Percentiles rank a stretch among this genome's conserved stretches.
These are phyloP conservation scores for Hanseniaspora hatyaiensis DNA, from an alignment of 805 yeast genomes.

Conservation along the genomic window DNA sequence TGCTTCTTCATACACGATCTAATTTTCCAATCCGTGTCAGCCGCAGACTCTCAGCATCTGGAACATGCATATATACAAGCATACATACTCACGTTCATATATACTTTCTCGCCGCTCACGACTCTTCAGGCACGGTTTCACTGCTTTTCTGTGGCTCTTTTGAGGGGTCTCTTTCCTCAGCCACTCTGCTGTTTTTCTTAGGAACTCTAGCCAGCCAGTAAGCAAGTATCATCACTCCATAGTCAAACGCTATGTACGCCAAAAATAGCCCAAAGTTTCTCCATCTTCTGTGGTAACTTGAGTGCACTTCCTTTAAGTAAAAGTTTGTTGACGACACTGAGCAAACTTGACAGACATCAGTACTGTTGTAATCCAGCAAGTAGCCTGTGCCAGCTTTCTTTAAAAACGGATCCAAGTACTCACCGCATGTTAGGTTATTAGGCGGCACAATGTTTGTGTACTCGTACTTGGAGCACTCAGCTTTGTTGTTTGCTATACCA, in stretches of 20 bases:
- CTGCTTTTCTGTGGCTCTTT: too few species aligned
- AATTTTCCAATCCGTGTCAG: neutral
- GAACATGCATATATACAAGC: too few species aligned
- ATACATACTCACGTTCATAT: too few species aligned
- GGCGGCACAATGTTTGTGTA: conserved; percentile 22
- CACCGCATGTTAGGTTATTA: conserved; percentile 22
- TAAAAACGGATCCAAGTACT: conserved; percentile 21
- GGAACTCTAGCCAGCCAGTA: conserved; percentile 61
- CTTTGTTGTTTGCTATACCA: conserved; percentile 37
- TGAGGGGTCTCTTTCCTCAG: neutral
- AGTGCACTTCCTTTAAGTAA: conserved; percentile 33
- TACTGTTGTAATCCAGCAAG: conserved; percentile 27
- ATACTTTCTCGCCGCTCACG: too few species aligned
- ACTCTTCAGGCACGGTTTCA: too few species aligned
- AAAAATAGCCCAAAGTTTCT: conserved; percentile 48
- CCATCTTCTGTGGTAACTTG: conserved; percentile 36
- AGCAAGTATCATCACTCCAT: conserved; percentile 31
- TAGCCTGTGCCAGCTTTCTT: conserved; percentile 21
- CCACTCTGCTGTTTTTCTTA: conserved; percentile 24
- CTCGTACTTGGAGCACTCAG: conserved; percentile 32
- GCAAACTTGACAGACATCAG: conserved; percentile 47
- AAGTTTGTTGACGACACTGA: conserved; percentile 41
- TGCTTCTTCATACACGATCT: neutral
- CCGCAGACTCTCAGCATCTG: too few species aligned
- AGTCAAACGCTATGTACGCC: conserved; percentile 39